Evolutionary conservation across 164 flowering plant species (phyloP), one percentile per base, ranked within the genome.

Genomic region (Macadamia integrifolia): DNA sequence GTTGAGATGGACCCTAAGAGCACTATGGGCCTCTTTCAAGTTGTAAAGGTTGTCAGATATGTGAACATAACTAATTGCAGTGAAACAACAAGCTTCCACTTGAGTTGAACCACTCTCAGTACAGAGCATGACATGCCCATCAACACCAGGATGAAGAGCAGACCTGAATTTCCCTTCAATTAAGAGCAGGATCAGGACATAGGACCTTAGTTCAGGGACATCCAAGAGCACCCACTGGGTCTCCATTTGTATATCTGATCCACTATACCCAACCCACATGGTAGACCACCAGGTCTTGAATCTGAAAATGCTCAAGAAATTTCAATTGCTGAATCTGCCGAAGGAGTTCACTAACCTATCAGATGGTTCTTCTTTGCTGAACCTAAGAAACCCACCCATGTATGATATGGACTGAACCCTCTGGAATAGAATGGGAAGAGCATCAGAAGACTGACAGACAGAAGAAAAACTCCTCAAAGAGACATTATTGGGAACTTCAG

Each of bases 281-380:
- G 96, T 90, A 18, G 90, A 82, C 94, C 96, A 92, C 98, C 98
- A 92, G 40, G 91, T 86, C 62, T 92, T 92, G 84, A 92, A 92
- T 68, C 96, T 78, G 66, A 90, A 92, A 50, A 90, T 67, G 75
- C 88, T 87, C 30, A 87, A 31, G 62, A 89, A 92, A 44, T 82
- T 79, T 69, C 92, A 80, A 43, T 46, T 74, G 1, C 3, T 74
- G 77, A 88, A 85, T 58, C 66, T 84, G 0, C 98, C 94, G 55
- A 90, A 60, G 32, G 94, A 88, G 72, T 84, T 88, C 69, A 61
- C 72, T 69, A 83, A 62, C 60, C 81, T 69, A 61, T 88, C 80
- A 0, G 91, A 82, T 0, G 83, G 80, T 35, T 75, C 73, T 3
- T 72, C 80, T 40, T 74, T 61, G 31, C 32, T 69, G 79, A 92